These are phyloP conservation scores for Ceriops decandra DNA, from an alignment of 345 rosid species.

Conservation along the genomic window DNA sequence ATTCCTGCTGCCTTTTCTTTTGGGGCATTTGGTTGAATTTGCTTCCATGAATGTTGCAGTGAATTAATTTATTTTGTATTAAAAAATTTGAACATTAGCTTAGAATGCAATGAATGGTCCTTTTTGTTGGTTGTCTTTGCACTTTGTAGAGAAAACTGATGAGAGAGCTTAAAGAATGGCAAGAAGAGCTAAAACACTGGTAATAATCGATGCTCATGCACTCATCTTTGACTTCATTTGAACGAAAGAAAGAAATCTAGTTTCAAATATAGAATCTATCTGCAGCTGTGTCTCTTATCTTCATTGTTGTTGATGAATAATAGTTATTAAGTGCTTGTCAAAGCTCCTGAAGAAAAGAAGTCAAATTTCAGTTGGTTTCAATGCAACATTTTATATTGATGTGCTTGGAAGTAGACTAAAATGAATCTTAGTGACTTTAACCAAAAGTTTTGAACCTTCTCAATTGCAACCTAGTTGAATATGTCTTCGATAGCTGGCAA, in stretches of 20 bases:
- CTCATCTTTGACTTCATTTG: neutral
- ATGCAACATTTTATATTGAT: too few relatives aligned
- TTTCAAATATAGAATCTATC: neutral
- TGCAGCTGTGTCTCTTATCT: neutral
- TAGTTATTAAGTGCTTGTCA: neutral
- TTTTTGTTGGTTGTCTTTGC: neutral
- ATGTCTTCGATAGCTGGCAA: constrained; percentile 52
- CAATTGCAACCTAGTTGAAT: neutral
- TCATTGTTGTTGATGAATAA: constrained; percentile 1
- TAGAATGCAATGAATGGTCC: neutral
- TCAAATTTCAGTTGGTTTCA: constrained; percentile 9
- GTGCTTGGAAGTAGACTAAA: neutral
- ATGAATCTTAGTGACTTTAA: constrained; percentile 1
- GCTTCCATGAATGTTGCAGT: neutral
- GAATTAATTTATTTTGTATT: too few relatives aligned
- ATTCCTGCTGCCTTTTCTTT: constrained; percentile 6
- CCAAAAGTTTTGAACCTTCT: neutral
- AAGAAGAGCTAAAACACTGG: constrained; percentile 31
- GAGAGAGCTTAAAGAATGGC: constrained; percentile 99
- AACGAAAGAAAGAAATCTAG: neutral
- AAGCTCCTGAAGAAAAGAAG: too few relatives aligned
- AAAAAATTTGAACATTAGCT: too few relatives aligned
- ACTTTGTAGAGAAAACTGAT: constrained; percentile 84
- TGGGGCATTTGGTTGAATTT: neutral
- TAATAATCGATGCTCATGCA: constrained; percentile 27